Conservation (phyloP, 208 protist species). For the Crithidia thermophila region DNA sequence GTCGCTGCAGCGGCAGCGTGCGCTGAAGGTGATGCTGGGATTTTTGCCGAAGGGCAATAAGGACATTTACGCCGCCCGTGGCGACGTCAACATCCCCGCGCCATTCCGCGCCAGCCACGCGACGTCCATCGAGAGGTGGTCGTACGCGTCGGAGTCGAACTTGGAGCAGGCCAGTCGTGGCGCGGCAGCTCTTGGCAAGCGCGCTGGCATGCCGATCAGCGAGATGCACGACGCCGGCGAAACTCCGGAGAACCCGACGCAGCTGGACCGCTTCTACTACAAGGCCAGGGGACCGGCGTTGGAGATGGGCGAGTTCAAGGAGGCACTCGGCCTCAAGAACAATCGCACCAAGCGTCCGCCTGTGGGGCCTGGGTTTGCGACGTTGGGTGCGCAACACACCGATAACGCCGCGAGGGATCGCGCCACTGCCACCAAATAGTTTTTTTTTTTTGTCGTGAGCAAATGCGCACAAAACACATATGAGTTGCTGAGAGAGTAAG, state of each 20-base stretch:
- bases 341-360: conserved; percentile 65
- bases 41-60: conserved; percentile 88
- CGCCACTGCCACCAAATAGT: conserved; percentile 34
- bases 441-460: neutral
- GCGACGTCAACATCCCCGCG: conserved; percentile 79
- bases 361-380: conserved; percentile 69
- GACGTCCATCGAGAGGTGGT: conserved; percentile 73
- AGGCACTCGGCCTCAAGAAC: conserved; percentile 86
- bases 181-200: conserved; percentile 78
- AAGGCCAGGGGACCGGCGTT: conserved; percentile 72
- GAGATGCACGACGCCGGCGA: conserved; percentile 90
- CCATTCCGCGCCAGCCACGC: conserved; percentile 86
- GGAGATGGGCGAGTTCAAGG: conserved; percentile 87
- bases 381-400: conserved; percentile 44
- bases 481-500: no score
- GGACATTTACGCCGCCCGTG: conserved; percentile 84
- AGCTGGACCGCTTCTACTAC: conserved; percentile 89
- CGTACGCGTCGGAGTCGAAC: conserved; percentile 79
- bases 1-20: conserved; percentile 84
- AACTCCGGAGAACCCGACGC: conserved; percentile 76
- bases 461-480: neutral
- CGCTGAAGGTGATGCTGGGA: conserved; percentile 87
- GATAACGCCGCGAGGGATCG: conserved; percentile 7
- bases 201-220: conserved; percentile 80
- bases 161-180: conserved; percentile 83